Conservation (phyloP, 1,284 basidiomycete genomes). For the Malassezia restricta region DNA sequence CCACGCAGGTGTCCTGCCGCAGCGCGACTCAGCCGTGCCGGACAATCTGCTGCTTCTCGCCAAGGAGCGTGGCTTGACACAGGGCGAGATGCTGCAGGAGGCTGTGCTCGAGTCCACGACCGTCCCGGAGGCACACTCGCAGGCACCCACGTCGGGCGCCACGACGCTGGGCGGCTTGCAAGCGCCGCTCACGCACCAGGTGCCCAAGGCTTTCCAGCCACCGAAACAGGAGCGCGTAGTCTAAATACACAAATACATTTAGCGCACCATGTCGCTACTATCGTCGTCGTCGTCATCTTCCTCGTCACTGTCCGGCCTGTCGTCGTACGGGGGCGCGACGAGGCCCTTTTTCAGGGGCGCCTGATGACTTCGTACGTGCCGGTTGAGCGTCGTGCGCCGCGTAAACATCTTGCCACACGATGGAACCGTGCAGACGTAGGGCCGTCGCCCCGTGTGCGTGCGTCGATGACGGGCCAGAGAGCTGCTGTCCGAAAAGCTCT, state of each 20-base stretch:
- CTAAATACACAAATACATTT: not conserved
- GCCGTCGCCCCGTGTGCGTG: conserved; percentile 55
- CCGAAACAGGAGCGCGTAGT: not conserved
- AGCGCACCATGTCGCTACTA: not conserved
- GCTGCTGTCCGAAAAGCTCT: conserved; percentile 53
- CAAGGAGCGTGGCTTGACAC: not conserved
- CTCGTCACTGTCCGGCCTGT: conserved; percentile 26
- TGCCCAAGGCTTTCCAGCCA: too few relatives aligned
- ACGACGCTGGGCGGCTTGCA: not conserved
- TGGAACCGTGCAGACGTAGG: conserved; percentile 44
- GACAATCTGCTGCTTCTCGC: not conserved
- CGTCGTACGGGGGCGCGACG: conserved; percentile 12
- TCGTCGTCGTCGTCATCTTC: conserved; percentile 23
- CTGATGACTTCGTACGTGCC: conserved; percentile 38
- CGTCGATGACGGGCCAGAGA: conserved; percentile 57
- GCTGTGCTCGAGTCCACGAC: conserved; percentile 3
- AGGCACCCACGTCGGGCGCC: not conserved
- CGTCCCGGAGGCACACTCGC: not conserved
- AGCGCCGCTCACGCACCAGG: not conserved
- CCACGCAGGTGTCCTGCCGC: conserved; percentile 4
- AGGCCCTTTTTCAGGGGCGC: conserved; percentile 23
- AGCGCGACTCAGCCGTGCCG: conserved; percentile 3
- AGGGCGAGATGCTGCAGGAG: conserved; percentile 9
- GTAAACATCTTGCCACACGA: conserved; percentile 45
- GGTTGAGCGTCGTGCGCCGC: conserved; percentile 44